These are phyloP conservation scores for Taxillus chinensis DNA, from an alignment of 164 flowering plant genomes.

Conservation along the genomic window DNA sequence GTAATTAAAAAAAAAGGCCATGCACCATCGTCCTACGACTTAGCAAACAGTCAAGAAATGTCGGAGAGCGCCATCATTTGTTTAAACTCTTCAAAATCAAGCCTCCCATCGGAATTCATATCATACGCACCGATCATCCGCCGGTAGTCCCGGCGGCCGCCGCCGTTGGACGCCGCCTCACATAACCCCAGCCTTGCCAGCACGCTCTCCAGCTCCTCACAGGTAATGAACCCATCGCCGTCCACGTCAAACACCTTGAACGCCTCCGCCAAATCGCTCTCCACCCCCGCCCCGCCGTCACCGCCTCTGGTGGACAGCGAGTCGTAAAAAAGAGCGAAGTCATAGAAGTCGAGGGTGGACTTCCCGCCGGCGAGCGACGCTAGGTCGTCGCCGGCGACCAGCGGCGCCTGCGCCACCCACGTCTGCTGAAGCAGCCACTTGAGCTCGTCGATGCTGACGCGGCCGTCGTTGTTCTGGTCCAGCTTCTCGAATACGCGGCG, in stretches of 20 bases:
- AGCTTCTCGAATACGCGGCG: conserved; percentile 32
- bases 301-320: conserved; percentile 10
- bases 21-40: no score
- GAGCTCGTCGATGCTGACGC: conserved; percentile 40
- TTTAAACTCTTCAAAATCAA: conserved; percentile 52
- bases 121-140: conserved; percentile 34
- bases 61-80: conserved; percentile 39
- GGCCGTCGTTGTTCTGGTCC: conserved; percentile 37
- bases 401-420: conserved; percentile 13
- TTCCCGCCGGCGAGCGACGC: conserved; percentile 19
- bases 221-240: conserved; percentile 61
- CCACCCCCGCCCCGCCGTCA: conserved; percentile 7
- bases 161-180: conserved; percentile 16
- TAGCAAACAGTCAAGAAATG: neutral
- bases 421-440: conserved; percentile 27
- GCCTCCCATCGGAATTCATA: conserved; percentile 34
- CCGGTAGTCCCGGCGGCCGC: conserved; percentile 21
- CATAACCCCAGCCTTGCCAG: conserved; percentile 41
- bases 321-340: conserved; percentile 31
- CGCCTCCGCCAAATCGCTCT: conserved; percentile 31
- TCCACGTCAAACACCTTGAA: conserved; percentile 67
- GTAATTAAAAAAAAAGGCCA: no score
- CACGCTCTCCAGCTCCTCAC: conserved; percentile 49
- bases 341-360: conserved; percentile 21
- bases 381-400: conserved; percentile 18